phyloP scores from a whole-genome alignment of 345 rosid genomes.

The Rhodamnia rubescens region DNA sequence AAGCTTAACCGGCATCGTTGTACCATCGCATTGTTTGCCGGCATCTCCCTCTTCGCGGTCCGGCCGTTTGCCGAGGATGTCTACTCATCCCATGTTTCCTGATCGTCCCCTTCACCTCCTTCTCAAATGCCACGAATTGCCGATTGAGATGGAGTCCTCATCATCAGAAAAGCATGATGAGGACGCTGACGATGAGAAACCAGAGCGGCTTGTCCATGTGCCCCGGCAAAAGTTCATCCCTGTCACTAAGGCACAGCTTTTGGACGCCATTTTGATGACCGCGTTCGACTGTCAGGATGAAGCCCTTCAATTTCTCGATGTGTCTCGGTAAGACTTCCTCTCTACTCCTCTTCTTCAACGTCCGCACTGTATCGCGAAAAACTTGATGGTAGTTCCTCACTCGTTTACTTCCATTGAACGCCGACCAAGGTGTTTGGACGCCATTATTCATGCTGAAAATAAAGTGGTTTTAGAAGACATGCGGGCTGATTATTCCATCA shows the following conservation, averaged over 20 bases:
- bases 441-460: conserved; percentile 87
- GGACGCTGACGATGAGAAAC: background rate
- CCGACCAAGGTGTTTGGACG: conserved; percentile 54
- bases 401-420: background rate
- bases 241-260: conserved; percentile 63
- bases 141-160: background rate
- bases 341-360: background rate
- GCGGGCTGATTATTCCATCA: conserved; percentile 52
- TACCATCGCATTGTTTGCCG: background rate
- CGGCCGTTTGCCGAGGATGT: background rate
- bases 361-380: background rate
- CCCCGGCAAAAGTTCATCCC: conserved; percentile 67
- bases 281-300: conserved; percentile 42
- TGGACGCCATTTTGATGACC: conserved; percentile 40
- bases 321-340: conserved; percentile 49
- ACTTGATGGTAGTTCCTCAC: background rate
- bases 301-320: conserved; percentile 38
- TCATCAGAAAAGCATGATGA: background rate
- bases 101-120: background rate
- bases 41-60: background rate
- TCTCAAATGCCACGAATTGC: background rate
- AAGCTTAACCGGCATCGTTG: background rate
- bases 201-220: conserved; percentile 29
- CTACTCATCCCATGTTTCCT: background rate
- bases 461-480: conserved; percentile 64